These are phyloP conservation scores for Ustilago vetiveriae DNA, from an alignment of 1,284 basidiomycete genomes.

Conservation along the genomic window DNA sequence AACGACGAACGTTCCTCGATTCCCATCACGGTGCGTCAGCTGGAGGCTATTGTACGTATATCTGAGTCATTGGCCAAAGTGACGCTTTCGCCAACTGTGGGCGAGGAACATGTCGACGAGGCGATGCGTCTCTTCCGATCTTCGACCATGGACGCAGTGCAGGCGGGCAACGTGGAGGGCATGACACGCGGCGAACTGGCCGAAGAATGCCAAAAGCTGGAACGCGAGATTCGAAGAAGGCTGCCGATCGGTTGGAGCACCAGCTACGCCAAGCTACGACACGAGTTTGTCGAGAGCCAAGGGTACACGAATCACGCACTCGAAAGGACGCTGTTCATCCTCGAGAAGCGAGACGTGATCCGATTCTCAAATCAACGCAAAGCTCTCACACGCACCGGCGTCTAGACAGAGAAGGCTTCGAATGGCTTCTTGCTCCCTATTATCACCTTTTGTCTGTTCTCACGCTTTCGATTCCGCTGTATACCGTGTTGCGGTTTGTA, in stretches of 20 bases:
- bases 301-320: constrained; percentile 79
- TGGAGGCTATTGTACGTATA: constrained; percentile 98
- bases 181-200: constrained; percentile 90
- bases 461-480: not conserved
- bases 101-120: constrained; percentile 95
- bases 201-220: constrained; percentile 91
- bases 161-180: constrained; percentile 89
- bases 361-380: constrained; percentile 75
- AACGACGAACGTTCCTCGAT: constrained; percentile 98
- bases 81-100: constrained; percentile 85
- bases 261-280: constrained; percentile 90
- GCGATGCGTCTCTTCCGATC: constrained; percentile 97
- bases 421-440: not conserved
- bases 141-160: constrained; percentile 99
- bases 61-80: constrained; percentile 96
- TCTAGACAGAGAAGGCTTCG: constrained; percentile 15
- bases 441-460: not conserved
- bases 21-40: constrained; percentile 96
- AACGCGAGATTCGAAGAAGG: constrained; percentile 85
- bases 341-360: constrained; percentile 95
- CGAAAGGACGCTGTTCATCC: constrained; percentile 86
- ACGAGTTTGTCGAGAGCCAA: constrained; percentile 93
- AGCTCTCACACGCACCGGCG: constrained; percentile 64
- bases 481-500: constrained; percentile 3
- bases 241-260: constrained; percentile 97